phyloP scores from a whole-genome alignment of 306 rosid species.

The Cicer chorassanicum region DNA sequence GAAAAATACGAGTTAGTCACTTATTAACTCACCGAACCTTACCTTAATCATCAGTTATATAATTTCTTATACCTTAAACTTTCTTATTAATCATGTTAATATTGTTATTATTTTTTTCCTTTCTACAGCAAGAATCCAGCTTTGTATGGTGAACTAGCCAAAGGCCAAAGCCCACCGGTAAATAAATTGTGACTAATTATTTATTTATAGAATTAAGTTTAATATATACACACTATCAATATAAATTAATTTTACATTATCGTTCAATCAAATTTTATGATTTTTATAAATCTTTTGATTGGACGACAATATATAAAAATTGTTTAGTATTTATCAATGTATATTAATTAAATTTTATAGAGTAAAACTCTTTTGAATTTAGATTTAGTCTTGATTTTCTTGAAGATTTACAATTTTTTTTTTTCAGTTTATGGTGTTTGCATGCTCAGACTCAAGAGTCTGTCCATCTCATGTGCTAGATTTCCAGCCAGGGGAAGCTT shows the following conservation, averaged over 20 bases:
- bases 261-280: neutral
- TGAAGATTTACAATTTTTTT: neutral
- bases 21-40: neutral
- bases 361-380: slow-evolving; percentile 7
- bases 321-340: neutral
- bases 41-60: neutral
- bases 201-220: too few species aligned
- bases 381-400: neutral
- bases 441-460: slow-evolving; percentile 97
- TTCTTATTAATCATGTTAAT: slow-evolving; percentile 15
- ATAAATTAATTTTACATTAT: neutral
- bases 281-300: neutral
- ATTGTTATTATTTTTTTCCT: neutral
- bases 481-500: slow-evolving; percentile 98
- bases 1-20: slow-evolving; percentile 90
- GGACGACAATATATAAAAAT: neutral
- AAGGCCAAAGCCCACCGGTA: slow-evolving; percentile 94
- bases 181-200: slow-evolving; percentile 32
- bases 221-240: too few species aligned
- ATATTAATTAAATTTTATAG: neutral
- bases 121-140: slow-evolving; percentile 74
- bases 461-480: slow-evolving; percentile 95
- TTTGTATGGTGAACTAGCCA: slow-evolving; percentile 84
- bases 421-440: slow-evolving; percentile 90
- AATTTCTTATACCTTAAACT: slow-evolving; percentile 34